These are phyloP conservation scores for Lippia alba DNA, from an alignment of 305 asterid species.

Conservation along the genomic window DNA sequence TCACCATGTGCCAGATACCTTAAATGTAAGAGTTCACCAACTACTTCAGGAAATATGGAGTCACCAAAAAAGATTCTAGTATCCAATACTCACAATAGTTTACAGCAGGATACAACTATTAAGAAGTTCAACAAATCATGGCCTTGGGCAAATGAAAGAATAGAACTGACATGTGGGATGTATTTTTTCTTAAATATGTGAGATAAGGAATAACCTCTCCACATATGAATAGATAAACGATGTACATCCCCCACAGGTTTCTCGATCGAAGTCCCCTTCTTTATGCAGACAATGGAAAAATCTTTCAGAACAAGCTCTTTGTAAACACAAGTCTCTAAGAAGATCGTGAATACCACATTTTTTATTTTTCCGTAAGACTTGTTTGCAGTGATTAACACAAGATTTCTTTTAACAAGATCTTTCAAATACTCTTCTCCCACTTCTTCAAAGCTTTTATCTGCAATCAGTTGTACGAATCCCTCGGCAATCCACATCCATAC, in stretches of 20 bases:
- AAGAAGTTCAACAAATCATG: not conserved
- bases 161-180: not conserved
- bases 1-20: not conserved
- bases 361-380: too few relatives aligned
- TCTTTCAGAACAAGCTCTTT: not conserved
- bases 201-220: too few relatives aligned
- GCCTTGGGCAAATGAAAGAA: not conserved
- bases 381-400: too few relatives aligned
- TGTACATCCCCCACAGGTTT: not conserved
- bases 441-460: constrained; percentile 3
- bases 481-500: constrained; percentile 14
- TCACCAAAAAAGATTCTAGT: too few relatives aligned
- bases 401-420: too few relatives aligned
- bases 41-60: not conserved
- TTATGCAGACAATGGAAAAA: not conserved
- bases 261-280: not conserved
- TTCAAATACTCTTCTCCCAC: not conserved
- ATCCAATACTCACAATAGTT: not conserved
- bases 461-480: constrained; percentile 1
- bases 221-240: not conserved
- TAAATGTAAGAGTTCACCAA: not conserved
- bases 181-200: too few relatives aligned
- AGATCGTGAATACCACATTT: not conserved
- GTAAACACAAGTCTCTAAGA: not conserved
- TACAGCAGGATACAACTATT: not conserved